Evolutionary conservation across 2,329 filamentous ascomycete genomes (phyloP).

Genomic region (Beauveria sp.): DNA sequence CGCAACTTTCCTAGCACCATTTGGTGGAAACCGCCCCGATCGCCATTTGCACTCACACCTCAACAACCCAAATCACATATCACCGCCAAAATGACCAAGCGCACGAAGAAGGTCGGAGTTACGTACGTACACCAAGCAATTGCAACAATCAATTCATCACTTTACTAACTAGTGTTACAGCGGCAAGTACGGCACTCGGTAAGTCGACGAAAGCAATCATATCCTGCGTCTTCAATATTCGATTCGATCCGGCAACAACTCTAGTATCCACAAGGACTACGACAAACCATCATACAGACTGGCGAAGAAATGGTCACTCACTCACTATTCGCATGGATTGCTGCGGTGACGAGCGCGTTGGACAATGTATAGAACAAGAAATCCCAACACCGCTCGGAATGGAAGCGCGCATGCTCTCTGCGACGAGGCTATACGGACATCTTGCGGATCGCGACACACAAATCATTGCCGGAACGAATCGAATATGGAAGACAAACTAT

Average conservation of each 20-base stretch:
- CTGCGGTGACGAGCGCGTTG: neutral
- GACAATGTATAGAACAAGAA: neutral
- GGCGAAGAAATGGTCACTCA: neutral
- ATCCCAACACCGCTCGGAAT: neutral
- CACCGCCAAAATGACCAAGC: constrained; percentile 78
- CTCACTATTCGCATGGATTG: neutral
- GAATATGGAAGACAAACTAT: neutral
- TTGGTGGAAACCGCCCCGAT: constrained; percentile 22
- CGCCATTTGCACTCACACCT: constrained; percentile 24
- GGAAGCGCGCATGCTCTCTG: neutral
- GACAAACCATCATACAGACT: neutral
- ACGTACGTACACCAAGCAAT: constrained; percentile 42
- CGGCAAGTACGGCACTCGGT: constrained; percentile 95
- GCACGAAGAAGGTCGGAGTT: constrained; percentile 96
- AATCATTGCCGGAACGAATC: neutral
- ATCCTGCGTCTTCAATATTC: constrained; percentile 1
- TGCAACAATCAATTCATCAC: neutral
- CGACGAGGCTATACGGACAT: neutral
- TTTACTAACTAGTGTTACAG: constrained; percentile 27
- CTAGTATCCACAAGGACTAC: neutral
- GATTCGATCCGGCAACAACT: constrained; percentile 5
- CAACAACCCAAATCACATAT: constrained; percentile 29
- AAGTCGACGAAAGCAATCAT: constrained; percentile 32
- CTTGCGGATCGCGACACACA: neutral
- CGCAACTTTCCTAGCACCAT: constrained; percentile 20